phyloP scores from a whole-genome alignment of 2,329 filamentous ascomycete species.

The Escovopsis sp. region DNA sequence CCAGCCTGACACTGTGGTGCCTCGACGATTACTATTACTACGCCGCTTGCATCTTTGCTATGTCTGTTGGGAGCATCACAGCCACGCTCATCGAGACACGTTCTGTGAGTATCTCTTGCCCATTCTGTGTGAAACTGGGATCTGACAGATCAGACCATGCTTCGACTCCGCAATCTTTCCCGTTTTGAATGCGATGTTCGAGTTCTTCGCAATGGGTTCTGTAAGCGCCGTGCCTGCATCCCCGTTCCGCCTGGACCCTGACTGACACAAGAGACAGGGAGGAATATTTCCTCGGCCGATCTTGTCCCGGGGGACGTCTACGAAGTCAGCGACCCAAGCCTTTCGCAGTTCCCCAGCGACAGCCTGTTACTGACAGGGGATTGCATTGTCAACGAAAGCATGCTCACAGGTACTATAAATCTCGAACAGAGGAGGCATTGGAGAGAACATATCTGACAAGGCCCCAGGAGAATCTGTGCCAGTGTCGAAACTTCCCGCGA shows the following conservation, averaged over 20 bases:
- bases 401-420: conserved; percentile 59
- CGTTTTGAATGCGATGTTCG: conserved; percentile 90
- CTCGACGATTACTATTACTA: conserved; percentile 97
- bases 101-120: conserved; percentile 37
- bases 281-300: conserved; percentile 71
- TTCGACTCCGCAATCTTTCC: conserved; percentile 76
- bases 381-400: conserved; percentile 98
- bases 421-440: conserved; percentile 12
- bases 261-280: conserved; percentile 35
- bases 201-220: conserved; percentile 88
- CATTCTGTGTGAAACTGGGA: not conserved
- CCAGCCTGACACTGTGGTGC: conserved; percentile 88
- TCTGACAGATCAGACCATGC: conserved; percentile 55
- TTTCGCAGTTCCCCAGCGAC: conserved; percentile 82
- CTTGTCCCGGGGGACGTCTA: conserved; percentile 93
- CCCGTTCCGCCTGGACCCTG: not conserved
- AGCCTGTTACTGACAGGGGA: conserved; percentile 84
- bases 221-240: conserved; percentile 30
- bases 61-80: conserved; percentile 83
- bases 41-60: conserved; percentile 83
- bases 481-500: conserved; percentile 80
- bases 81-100: conserved; percentile 83
- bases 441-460: conserved; percentile 3
- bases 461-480: conserved; percentile 73
- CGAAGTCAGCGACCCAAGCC: conserved; percentile 84